phyloP scores from a whole-genome alignment of 169 alveolate genomes.

The Eimeria brunetti region DNA sequence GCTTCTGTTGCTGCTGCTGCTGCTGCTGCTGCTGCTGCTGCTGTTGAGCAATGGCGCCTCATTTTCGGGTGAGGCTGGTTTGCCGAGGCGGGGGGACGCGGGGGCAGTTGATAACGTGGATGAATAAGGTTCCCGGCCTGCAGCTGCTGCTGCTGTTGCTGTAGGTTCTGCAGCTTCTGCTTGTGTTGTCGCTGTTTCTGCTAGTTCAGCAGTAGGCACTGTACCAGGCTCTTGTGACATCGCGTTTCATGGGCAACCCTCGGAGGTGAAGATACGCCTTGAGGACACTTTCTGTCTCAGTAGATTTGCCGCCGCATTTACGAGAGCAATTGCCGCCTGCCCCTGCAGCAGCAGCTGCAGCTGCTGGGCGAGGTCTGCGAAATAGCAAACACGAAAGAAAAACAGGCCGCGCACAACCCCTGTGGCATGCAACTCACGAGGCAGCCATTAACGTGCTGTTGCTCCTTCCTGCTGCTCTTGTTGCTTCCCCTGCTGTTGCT shows the following conservation, averaged over 20 bases:
- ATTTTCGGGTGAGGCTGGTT: background rate
- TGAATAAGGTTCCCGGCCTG: background rate
- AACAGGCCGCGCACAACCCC: background rate
- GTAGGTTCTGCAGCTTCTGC: background rate
- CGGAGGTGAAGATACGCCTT: background rate
- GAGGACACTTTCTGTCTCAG: background rate
- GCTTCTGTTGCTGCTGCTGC: constrained; percentile 1
- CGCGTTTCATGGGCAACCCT: background rate
- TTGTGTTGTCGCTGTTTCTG: background rate
- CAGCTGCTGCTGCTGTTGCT: constrained; percentile 14
- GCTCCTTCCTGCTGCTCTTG: background rate
- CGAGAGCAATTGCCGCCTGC: background rate
- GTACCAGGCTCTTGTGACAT: background rate
- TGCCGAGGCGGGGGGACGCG: background rate
- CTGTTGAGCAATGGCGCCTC: background rate
- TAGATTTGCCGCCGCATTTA: background rate
- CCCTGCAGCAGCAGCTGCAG: constrained; percentile 5
- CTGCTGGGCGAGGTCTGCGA: background rate
- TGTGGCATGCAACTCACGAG: background rate
- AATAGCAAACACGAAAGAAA: background rate
- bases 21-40: constrained; percentile 35
- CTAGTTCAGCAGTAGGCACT: background rate
- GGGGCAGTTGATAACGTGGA: background rate
- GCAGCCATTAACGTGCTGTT: background rate
- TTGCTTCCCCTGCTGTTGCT: background rate